Conservation (phyloP, 306 rosid species). For the Pterocarpus santalinus region DNA sequence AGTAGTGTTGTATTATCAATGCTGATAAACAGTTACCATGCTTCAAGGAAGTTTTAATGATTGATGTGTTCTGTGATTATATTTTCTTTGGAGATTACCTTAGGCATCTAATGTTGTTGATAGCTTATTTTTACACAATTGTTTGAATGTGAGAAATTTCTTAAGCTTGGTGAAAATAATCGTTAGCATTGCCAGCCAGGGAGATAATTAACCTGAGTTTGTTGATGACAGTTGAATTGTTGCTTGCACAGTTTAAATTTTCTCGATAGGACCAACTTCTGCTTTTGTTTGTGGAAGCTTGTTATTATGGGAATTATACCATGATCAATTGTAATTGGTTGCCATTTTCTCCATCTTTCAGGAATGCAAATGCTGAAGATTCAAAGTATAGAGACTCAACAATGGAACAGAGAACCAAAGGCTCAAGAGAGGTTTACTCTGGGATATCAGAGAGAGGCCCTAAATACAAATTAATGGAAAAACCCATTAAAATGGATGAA, state of each 20-base stretch:
- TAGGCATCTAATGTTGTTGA: neutral
- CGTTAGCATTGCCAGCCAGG: neutral
- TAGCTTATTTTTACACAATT: neutral
- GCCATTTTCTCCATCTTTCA: constrained; percentile 49
- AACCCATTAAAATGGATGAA: constrained; percentile 72
- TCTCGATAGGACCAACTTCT: constrained; percentile 7
- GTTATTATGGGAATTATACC: constrained; percentile 13
- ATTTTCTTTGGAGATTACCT: constrained; percentile 16
- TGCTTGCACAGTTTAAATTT: constrained; percentile 29
- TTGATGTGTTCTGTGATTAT: constrained; percentile 1
- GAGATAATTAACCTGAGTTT: constrained; percentile 9
- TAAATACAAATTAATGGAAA: constrained; percentile 76
- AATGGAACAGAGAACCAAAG: constrained; percentile 69
- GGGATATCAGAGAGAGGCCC: constrained; percentile 74
- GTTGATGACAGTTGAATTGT: constrained; percentile 24
- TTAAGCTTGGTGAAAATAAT: neutral
- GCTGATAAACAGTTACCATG: constrained; percentile 18
- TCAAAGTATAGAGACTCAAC: constrained; percentile 68
- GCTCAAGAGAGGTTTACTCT: constrained; percentile 67
- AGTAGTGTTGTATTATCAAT: constrained; percentile 19
- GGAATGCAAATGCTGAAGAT: constrained; percentile 76
- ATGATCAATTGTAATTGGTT: constrained; percentile 33
- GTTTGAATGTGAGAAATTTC: neutral
- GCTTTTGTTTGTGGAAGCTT: constrained; percentile 27
- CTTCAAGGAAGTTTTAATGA: constrained; percentile 12